Percentiles rank a stretch among this genome's conserved stretches.
Evolutionary conservation across 2,329 filamentous ascomycete genomes (phyloP).

Genomic region (Trichophyton rubrum): DNA sequence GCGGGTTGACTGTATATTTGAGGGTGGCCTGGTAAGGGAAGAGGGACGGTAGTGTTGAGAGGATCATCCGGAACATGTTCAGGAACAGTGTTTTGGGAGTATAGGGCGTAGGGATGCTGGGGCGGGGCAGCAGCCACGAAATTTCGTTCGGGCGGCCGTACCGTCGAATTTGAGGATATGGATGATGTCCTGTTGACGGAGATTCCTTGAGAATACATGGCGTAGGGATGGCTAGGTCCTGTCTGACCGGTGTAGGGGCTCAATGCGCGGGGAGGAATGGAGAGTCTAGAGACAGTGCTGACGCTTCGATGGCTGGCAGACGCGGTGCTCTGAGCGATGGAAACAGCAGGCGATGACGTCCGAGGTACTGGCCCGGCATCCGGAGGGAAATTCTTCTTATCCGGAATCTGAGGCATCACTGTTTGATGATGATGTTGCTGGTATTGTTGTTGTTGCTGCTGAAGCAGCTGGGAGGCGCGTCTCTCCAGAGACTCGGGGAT

Average conservation of each 20-base stretch:
- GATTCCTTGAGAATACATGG: conserved; percentile 68
- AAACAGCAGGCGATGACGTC: conserved; percentile 14
- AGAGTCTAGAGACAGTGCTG: conserved; percentile 35
- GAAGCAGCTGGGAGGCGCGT: conserved; percentile 14
- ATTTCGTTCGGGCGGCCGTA: conserved; percentile 45
- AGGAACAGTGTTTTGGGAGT: conserved; percentile 62
- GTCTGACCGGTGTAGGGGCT: conserved; percentile 58
- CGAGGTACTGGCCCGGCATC: conserved; percentile 12
- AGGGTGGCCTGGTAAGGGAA: conserved; percentile 61
- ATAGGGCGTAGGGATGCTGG: conserved; percentile 76
- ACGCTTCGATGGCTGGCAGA: conserved; percentile 30
- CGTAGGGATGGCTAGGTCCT: conserved; percentile 71
- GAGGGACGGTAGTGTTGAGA: conserved; percentile 36
- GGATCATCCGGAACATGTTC: conserved; percentile 41
- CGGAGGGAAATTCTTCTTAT: conserved; percentile 6
- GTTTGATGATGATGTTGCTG: conserved; percentile 9
- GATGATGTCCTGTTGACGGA: conserved; percentile 46
- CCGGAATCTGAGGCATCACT: conserved; percentile 9
- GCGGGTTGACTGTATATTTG: conserved; percentile 58
- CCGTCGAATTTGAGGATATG: conserved; percentile 58
- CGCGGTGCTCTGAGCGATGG: conserved; percentile 13
- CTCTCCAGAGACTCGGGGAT: conserved; percentile 16
- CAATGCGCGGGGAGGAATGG: conserved; percentile 38
- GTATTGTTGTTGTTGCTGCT: conserved; percentile 12
- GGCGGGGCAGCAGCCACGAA: conserved; percentile 53